Evolutionary conservation across 1,284 basidiomycete species (phyloP), one percentile per base, ranked within the genome.

Genomic region (Malassezia slooffiae): DNA sequence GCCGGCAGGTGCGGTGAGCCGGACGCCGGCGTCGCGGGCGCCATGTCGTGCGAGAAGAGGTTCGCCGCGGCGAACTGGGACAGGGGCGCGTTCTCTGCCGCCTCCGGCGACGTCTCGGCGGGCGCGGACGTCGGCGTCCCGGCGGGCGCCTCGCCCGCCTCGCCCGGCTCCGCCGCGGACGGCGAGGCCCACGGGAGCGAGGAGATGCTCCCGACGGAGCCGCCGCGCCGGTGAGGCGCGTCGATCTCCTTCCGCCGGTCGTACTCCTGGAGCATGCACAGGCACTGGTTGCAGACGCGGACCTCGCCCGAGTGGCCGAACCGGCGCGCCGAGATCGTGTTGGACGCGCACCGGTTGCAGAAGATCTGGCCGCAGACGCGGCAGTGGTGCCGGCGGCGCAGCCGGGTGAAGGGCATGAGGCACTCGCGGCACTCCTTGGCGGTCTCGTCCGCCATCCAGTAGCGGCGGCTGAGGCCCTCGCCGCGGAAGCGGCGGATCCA

Each of bases 231-330:
- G 24, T 17, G 13, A 24, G 36, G 26, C 15, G 42, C 42, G 15
- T 41, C 41, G 15, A 40, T 40, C 23, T 58, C 54, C 35, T 52
- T 56, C 20, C 52, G 45, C 8, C 15, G 54, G 37, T 72, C 71
- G 58, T 74, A 74, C 57, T 83, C 84, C 42, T 83, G 81, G 44
- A 93, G 78, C 70, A 90, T 89, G 59, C 85, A 83, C 20, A 93
- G 74, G 70, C 93, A 97, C 16, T 93, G 75, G 62, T 95, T 93
- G 73, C 90, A 96, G 10, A 90, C 83, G 46, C 91, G 79, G 43
- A 96, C 77, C 77, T 84, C 84, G 22, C 87, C 88, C 43, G 90
- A 81, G 50, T 88, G 83, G 5, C 88, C 88, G 64, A 93, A 96
- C 1, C 88, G 80, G n/a, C 80, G 77, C 6, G 87, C 90, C 52